These are phyloP conservation scores for Heteromeles arbutifolia DNA, from an alignment of 306 rosid genomes.

Conservation along the genomic window DNA sequence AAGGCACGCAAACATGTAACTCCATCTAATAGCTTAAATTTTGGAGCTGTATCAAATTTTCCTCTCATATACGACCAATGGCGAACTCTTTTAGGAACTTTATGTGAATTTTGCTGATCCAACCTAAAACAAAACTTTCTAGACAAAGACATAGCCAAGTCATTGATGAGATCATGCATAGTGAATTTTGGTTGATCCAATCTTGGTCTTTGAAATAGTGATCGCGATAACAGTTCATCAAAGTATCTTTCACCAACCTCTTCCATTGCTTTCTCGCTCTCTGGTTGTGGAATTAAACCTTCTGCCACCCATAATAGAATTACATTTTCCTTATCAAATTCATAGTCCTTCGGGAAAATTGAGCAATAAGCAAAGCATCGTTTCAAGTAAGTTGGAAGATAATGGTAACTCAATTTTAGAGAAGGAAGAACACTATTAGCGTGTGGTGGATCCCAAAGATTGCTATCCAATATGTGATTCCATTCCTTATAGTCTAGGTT, in stretches of 20 bases:
- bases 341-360: constrained; percentile 4
- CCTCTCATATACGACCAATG: not conserved
- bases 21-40: not conserved
- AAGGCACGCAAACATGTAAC: not conserved
- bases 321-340: not conserved
- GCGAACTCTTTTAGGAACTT: not conserved
- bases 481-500: not conserved
- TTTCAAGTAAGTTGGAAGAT: constrained; percentile 12
- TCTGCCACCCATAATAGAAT: constrained; percentile 13
- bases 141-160: not conserved
- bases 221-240: not conserved
- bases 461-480: not conserved
- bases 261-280: not conserved
- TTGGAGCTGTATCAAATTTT: not conserved
- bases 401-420: constrained; percentile 5
- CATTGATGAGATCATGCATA: not conserved
- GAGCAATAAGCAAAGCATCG: constrained; percentile 10
- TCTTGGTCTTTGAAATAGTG: constrained; percentile 7
- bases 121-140: not conserved
- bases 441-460: not conserved
- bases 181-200: not conserved
- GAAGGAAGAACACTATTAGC: not conserved
- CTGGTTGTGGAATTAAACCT: not conserved
- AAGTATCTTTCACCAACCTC: constrained; percentile 6
- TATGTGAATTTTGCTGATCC: not conserved